These are phyloP conservation scores for Penicillium mononematosum DNA, from an alignment of 495 filamentous ascomycete genomes.

Conservation along the genomic window DNA sequence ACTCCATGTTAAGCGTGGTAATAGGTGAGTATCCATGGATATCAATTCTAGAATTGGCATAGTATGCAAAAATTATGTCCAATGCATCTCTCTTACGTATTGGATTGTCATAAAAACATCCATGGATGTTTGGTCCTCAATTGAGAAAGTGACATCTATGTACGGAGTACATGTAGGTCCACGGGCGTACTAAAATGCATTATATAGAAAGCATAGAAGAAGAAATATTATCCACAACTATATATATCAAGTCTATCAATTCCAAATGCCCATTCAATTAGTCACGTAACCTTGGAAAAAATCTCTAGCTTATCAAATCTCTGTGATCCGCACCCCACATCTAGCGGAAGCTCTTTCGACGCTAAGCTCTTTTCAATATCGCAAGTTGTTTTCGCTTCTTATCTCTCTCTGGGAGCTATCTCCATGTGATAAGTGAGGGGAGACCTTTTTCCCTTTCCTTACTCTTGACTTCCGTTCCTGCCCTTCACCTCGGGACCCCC, in stretches of 20 bases:
- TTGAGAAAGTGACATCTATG: background rate
- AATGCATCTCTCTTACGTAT: background rate
- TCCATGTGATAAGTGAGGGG: constrained; percentile 16
- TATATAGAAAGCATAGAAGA: background rate
- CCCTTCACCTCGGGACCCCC: background rate
- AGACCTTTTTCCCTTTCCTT: background rate
- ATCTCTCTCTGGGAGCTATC: constrained; percentile 8
- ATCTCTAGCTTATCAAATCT: constrained; percentile 10
- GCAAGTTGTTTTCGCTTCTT: constrained; percentile 6
- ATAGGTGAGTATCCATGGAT: background rate
- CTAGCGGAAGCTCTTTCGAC: constrained; percentile 4
- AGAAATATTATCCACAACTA: no score
- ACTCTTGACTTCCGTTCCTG: background rate
- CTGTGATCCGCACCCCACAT: constrained; percentile 15
- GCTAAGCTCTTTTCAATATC: constrained; percentile 12
- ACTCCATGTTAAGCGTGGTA: background rate
- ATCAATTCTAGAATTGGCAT: background rate
- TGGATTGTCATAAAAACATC: background rate
- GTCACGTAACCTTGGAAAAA: background rate
- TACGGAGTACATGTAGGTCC: no score
- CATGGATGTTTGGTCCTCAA: background rate
- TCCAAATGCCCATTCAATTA: constrained; percentile 1
- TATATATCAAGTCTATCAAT: background rate
- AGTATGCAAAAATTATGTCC: background rate
- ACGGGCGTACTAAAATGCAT: background rate